Conservation (phyloP, 2,329 filamentous ascomycete genomes). For the Aspergillus pseudonomiae region DNA sequence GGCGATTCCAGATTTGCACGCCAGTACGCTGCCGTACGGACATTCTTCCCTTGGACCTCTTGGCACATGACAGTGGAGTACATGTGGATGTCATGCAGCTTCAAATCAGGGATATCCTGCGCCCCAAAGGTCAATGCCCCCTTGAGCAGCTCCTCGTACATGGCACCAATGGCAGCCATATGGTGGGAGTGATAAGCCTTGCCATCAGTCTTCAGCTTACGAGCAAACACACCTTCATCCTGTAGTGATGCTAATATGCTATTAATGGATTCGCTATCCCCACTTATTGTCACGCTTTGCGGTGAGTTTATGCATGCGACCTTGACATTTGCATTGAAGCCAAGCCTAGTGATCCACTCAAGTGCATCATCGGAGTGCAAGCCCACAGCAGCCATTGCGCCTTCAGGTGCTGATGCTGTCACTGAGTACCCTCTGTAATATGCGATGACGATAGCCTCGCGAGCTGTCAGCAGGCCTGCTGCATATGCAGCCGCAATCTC, state of each 20-base stretch:
- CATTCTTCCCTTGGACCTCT: too few species aligned
- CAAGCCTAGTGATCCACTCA: neutral
- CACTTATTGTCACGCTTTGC: slow-evolving; percentile 25
- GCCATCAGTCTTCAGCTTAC: slow-evolving; percentile 17
- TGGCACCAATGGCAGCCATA: slow-evolving; percentile 14
- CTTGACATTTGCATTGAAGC: neutral
- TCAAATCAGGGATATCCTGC: neutral
- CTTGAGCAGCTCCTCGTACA: too few species aligned
- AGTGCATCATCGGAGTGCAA: neutral
- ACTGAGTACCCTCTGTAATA: slow-evolving; percentile 12
- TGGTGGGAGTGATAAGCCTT: slow-evolving; percentile 28
- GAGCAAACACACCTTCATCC: slow-evolving; percentile 20
- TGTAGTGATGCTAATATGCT: slow-evolving; percentile 26
- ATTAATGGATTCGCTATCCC: slow-evolving; percentile 19
- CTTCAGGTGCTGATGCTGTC: neutral
- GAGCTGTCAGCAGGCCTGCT: slow-evolving; percentile 29
- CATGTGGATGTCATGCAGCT: too few species aligned
- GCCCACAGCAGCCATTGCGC: slow-evolving; percentile 14
- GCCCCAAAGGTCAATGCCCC: too few species aligned
- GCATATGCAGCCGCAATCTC: slow-evolving; percentile 55
- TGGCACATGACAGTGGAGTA: too few species aligned
- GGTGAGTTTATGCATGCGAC: neutral
- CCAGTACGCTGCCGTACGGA: slow-evolving; percentile 2
- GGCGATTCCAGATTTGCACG: neutral
- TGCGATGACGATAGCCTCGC: slow-evolving; percentile 9